These are phyloP conservation scores for Nannochloropsis salina DNA, from an alignment of 108 stramenopile genomes.

Conservation along the genomic window DNA sequence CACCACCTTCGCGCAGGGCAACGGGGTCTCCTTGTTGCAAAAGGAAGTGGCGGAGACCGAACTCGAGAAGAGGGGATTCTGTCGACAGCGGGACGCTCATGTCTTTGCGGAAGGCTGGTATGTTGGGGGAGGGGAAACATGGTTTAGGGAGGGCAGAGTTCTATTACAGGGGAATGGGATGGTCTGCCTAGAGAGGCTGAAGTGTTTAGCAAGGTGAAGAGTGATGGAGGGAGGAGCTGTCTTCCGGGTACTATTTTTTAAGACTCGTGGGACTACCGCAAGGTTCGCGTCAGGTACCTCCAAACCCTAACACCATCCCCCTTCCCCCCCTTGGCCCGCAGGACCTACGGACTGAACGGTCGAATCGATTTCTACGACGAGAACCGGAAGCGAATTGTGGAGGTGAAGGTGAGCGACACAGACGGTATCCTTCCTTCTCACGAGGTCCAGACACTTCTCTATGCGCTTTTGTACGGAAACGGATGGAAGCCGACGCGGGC, in stretches of 20 bases:
- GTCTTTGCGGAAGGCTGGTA: not conserved
- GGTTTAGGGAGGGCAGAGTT: not conserved
- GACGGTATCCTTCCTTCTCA: not conserved
- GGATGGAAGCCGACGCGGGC: conserved; percentile 5
- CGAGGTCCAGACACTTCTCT: not conserved
- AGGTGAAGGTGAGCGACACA: not conserved
- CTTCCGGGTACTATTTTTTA: not conserved
- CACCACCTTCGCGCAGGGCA: not conserved
- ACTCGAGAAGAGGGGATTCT: not conserved
- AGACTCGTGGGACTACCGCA: not conserved
- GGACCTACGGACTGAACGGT: not conserved
- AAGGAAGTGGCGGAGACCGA: not conserved
- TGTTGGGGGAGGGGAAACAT: not conserved
- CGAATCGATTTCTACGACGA: not conserved
- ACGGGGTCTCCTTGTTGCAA: not conserved
- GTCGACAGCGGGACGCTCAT: not conserved
- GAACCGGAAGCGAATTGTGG: conserved; percentile 1
- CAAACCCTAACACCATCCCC: not conserved
- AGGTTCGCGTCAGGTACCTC: too few species aligned
- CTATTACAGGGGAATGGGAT: not conserved
- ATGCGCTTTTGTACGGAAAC: not conserved
- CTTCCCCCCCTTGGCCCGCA: not conserved
- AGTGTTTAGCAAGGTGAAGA: not conserved
- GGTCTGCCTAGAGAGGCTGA: not conserved
- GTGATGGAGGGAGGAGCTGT: not conserved